Conservation (phyloP, 768 basidiomycete genomes). For the Russula compacta region DNA sequence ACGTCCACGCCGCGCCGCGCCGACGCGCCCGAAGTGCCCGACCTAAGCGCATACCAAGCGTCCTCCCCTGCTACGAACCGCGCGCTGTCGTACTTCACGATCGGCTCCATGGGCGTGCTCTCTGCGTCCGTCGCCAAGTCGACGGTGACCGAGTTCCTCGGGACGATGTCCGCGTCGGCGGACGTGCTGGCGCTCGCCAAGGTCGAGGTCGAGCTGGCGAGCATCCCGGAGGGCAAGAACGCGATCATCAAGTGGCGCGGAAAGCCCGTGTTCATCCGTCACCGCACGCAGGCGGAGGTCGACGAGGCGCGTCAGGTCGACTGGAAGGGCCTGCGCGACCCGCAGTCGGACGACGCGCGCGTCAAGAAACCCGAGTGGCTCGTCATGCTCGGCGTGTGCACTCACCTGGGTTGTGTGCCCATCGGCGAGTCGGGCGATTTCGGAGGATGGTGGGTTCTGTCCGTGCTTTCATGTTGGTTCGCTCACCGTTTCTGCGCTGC, state of each 20-base stretch:
- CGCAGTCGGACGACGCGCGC: conserved; percentile 80
- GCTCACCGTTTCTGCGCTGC: neutral
- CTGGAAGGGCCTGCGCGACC: conserved; percentile 86
- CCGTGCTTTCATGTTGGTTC: neutral
- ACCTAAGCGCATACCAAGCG: conserved; percentile 76
- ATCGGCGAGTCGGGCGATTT: conserved; percentile 96
- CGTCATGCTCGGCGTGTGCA: conserved; percentile 89
- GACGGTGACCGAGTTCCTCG: conserved; percentile 85
- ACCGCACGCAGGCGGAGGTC: conserved; percentile 86
- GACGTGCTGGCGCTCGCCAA: conserved; percentile 98
- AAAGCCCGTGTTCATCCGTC: conserved; percentile 98
- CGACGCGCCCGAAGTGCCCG: conserved; percentile 77
- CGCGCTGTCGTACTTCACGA: conserved; percentile 81
- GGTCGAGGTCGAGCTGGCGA: conserved; percentile 85
- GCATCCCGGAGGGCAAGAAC: conserved; percentile 96
- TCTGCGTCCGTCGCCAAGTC: conserved; percentile 93
- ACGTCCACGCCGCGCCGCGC: conserved; percentile 60
- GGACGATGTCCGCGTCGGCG: conserved; percentile 94
- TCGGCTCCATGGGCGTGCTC: conserved; percentile 86
- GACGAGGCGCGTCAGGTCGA: conserved; percentile 80
- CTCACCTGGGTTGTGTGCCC: conserved; percentile 96
- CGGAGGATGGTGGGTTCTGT: conserved; percentile 80
- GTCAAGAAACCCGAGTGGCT: conserved; percentile 96
- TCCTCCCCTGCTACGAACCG: conserved; percentile 58
- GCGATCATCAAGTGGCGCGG: conserved; percentile 99